phyloP scores from a whole-genome alignment of 2,329 filamentous ascomycete genomes.

The Tolypocladium paradoxum region DNA sequence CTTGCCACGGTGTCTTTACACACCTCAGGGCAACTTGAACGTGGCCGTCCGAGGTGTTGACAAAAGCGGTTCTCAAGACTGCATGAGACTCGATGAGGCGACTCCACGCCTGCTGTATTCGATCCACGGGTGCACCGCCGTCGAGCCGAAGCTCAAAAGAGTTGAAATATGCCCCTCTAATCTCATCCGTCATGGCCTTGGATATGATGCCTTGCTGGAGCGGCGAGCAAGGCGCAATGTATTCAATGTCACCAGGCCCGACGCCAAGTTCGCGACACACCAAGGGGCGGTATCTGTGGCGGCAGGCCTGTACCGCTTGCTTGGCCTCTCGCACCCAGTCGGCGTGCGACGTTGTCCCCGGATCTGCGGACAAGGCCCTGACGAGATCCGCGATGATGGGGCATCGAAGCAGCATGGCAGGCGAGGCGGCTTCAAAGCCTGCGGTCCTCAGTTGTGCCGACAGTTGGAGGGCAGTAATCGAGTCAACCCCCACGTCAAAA shows the following conservation, averaged over 20 bases:
- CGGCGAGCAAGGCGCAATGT: slow-evolving; percentile 72
- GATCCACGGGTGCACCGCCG: slow-evolving; percentile 28
- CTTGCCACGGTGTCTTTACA: slow-evolving; percentile 30
- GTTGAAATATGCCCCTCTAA: slow-evolving; percentile 62
- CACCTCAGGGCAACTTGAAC: slow-evolving; percentile 57
- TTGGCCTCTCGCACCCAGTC: slow-evolving; percentile 34
- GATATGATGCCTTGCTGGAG: slow-evolving; percentile 82
- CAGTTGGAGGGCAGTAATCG: slow-evolving; percentile 69
- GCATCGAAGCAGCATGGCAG: slow-evolving; percentile 58
- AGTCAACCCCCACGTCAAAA: slow-evolving; percentile 81
- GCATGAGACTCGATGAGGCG: slow-evolving; percentile 39
- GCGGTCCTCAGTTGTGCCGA: slow-evolving; percentile 50
- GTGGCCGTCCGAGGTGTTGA: slow-evolving; percentile 63
- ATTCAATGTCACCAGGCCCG: slow-evolving; percentile 47
- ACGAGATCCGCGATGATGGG: slow-evolving; percentile 38
- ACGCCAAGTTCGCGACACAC: slow-evolving; percentile 44
- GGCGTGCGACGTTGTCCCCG: background rate
- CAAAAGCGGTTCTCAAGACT: slow-evolving; percentile 63
- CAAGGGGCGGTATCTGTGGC: slow-evolving; percentile 45
- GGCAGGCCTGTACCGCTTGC: slow-evolving; percentile 53
- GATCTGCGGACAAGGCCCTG: slow-evolving; percentile 17
- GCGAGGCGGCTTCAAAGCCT: slow-evolving; percentile 50
- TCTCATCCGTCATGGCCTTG: slow-evolving; percentile 45
- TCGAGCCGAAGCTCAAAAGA: slow-evolving; percentile 53
- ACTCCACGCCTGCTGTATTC: slow-evolving; percentile 48